phyloP scores from a whole-genome alignment of 495 filamentous ascomycete species.

The Choiromyces venosus region DNA sequence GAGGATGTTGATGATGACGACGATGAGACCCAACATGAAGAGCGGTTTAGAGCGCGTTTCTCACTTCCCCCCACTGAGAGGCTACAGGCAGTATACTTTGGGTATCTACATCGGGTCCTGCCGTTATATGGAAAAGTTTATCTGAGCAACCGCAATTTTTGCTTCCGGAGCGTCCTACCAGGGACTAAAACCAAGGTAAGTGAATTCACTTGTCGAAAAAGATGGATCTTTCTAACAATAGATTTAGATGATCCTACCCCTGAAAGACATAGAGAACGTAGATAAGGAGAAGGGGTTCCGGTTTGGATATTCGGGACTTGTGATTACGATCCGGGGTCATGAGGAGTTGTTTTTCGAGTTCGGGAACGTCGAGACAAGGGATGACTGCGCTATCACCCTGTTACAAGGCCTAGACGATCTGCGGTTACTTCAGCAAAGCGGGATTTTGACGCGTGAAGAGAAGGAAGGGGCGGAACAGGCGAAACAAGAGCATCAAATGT shows the following conservation, averaged over 20 bases:
- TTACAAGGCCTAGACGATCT: constrained; percentile 68
- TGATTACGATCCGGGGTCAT: constrained; percentile 85
- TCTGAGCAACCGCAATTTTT: constrained; percentile 81
- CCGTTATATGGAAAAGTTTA: constrained; percentile 97
- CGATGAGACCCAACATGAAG: constrained; percentile 55
- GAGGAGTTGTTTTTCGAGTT: constrained; percentile 99
- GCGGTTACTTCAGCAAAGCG: constrained; percentile 66
- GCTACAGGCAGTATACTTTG: constrained; percentile 87
- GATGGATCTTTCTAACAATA: constrained; percentile 9
- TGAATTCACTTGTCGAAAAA: not conserved
- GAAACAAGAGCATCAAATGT: constrained; percentile 70
- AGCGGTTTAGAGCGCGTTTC: constrained; percentile 85
- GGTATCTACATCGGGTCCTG: constrained; percentile 76
- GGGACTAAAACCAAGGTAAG: constrained; percentile 77
- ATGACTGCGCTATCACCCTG: constrained; percentile 82
- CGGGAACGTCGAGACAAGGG: constrained; percentile 63
- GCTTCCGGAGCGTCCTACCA: constrained; percentile 84
- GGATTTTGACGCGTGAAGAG: constrained; percentile 62
- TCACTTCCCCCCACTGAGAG: constrained; percentile 75
- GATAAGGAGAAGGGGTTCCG: constrained; percentile 94
- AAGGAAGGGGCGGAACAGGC: constrained; percentile 68
- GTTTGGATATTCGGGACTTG: constrained; percentile 84
- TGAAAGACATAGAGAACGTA: constrained; percentile 89
- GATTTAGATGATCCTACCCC: constrained; percentile 64
- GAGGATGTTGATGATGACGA: constrained; percentile 61